Evolutionary conservation across 805 yeast species (phyloP).

Genomic region (Wickerhamomyces ciferrii): DNA sequence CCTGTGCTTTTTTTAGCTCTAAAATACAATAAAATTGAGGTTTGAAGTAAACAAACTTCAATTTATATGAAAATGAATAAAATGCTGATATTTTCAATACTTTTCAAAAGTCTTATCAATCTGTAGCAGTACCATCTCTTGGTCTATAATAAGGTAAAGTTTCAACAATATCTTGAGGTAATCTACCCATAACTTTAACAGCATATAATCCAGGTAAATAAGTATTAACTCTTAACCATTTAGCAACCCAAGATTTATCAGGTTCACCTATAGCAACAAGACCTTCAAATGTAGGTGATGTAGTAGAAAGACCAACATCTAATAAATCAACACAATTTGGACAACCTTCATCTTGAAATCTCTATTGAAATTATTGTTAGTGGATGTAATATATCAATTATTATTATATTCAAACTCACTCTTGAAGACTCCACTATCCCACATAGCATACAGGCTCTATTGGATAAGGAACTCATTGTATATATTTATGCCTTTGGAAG

Average conservation of each 20-base stretch:
- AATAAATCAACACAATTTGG: conserved; percentile 93
- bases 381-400: too few species aligned
- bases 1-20: not conserved
- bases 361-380: conserved; percentile 21
- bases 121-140: conserved; percentile 84
- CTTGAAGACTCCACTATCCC: conserved; percentile 82
- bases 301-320: conserved; percentile 80
- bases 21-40: not conserved
- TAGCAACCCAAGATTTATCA: conserved; percentile 88
- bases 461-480: not conserved
- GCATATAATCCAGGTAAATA: conserved; percentile 91
- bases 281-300: conserved; percentile 96
- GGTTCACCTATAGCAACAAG: conserved; percentile 86
- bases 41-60: not conserved
- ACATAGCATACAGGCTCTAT: conserved; percentile 94
- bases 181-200: conserved; percentile 84
- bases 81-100: too few species aligned
- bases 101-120: too few species aligned
- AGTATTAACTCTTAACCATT: conserved; percentile 89
- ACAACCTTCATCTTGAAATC: conserved; percentile 82
- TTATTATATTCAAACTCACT: too few species aligned
- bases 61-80: too few species aligned
- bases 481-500: too few species aligned
- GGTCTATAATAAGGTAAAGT: conserved; percentile 83
- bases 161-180: conserved; percentile 80